Evolutionary conservation across 106 monocot genomes (phyloP), one percentile per base, ranked within the genome.

Genomic region (Allium sativum): DNA sequence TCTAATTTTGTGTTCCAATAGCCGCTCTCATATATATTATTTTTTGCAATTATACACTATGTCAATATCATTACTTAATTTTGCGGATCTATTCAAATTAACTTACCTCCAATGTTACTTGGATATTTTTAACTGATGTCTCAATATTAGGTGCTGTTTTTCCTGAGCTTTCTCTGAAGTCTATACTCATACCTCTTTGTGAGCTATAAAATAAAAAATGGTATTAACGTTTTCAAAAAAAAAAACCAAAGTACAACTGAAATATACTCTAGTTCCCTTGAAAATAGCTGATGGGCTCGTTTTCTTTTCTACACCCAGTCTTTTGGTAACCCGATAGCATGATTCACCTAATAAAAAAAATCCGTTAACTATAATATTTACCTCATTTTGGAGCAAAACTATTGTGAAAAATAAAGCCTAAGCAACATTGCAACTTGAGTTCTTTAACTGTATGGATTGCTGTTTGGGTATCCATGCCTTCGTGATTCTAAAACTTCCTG

Each of bases 121-220:
- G 96, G 61, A 96, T 87, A 65, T 96, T 96, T 78, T 91, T 96
- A 31, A 78, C 82, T 15, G 96, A 96, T 21, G 81, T 31, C 63
- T 82, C 81, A 61, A 96, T 91, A 51, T 54, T 73, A 21, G 66
- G 77, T 7, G 71, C 74, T 13, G 70, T 43, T 61, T 70, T 90
- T 65, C 86, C 87, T 51, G 71, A 68, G 55, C 82, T 76, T 52
- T 87, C 87, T 87, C 87, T 87, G 72, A 84, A 96, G 56, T 96
- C 91, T 18, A 96, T n/a, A 65, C 74, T 96, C 96, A 42, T 96
- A 80, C 11, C 87, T 48, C 72, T 84, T 87, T 3, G 81, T 69
- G 12, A 65, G 55, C 95, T 95, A 51, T 7, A 48, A n/a, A 42
- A 9, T 10, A 18, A 4, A 54, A 15, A 12, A 10, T 19, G 9